Base-by-base conservation (phyloP, 495 filamentous ascomycete genomes). In the Xylaria palmicola region DNA sequence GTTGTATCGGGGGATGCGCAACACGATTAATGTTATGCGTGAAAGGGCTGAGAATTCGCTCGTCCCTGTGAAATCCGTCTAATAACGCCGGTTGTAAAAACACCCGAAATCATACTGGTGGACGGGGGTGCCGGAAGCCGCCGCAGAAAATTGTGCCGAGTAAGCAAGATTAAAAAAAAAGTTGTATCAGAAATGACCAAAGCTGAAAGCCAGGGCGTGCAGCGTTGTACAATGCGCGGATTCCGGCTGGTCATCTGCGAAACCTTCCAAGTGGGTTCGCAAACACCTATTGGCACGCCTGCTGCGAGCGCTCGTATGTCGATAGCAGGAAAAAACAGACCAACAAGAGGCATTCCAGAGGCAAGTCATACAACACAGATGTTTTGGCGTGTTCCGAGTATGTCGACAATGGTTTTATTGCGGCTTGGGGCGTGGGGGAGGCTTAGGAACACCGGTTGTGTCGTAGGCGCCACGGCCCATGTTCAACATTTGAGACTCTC, bases 401-500 rank as follows among this genome's bases (percentile, higher is more conserved):
- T 0, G 34, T 43, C 39, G 53, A 32, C 8, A 37, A 39, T 8
- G 5, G 6, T 15, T 22, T 78, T 78, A 79, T 69, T 70, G 72
- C 50, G 81, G 81, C 79, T 81, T 83, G 36, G 81, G 81, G 61
- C 75, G 72, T 30, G 72, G 77, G 29, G 80, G 80, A 43, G 81
- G 81, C 72, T 84, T 84, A 30, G 77, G 79, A 9, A 83, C 76
- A 41, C 80, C 80, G 29, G 81, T 84, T 56, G 80, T 82, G 68
- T 84, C 81, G 62, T 84, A 84, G 47, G 80, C 80, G n/a, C 81
- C 81, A 22, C 81, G 74, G 65, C 80, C 81, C 73, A 82, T 81
- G 74, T 84, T 83, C 64, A 70, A 52, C 69, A 70, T 66, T 71
- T 72, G 72, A 30, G 73, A 74, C 58, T 73, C 75, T 74, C 75